A percentile compares a stretch with the other conserved stretches of the same genome.
Conservation (phyloP, 2,329 filamentous ascomycete genomes). For the Penicillium sp. region DNA sequence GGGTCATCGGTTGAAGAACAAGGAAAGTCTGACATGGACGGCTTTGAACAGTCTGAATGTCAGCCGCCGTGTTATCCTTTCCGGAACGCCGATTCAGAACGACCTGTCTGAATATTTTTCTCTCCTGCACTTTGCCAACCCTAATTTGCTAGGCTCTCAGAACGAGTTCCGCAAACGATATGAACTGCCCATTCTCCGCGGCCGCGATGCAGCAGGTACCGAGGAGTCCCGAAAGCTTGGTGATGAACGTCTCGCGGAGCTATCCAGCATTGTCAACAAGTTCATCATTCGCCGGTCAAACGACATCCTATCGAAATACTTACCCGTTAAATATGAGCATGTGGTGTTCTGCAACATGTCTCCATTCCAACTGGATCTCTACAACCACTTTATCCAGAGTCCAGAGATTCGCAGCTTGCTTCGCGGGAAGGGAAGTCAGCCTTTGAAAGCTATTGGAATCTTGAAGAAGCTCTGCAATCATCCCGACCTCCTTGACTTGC, state of each 20-base stretch:
- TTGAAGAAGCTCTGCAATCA: conserved; percentile 99
- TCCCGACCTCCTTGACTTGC: conserved; percentile 82
- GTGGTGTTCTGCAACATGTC: conserved; percentile 97
- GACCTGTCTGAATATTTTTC: conserved; percentile 98
- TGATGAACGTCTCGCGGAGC: conserved; percentile 75
- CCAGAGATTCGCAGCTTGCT: conserved; percentile 91
- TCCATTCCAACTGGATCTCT: conserved; percentile 87
- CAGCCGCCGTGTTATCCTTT: conserved; percentile 85
- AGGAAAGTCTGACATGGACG: conserved; percentile 90
- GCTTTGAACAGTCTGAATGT: conserved; percentile 90
- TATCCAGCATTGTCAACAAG: conserved; percentile 86
- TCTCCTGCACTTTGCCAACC: conserved; percentile 93
- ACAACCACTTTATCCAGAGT: conserved; percentile 96
- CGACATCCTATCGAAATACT: conserved; percentile 95
- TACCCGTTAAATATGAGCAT: conserved; percentile 98
- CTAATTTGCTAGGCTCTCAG: conserved; percentile 81
- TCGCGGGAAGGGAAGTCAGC: conserved; percentile 90
- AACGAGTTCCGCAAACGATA: conserved; percentile 91
- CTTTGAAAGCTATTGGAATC: conserved; percentile 92
- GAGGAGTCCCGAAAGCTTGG: conserved; percentile 79
- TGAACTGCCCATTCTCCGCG: conserved; percentile 86
- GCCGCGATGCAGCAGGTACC: conserved; percentile 84
- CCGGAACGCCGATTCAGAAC: conserved; percentile 96
- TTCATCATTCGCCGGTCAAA: conserved; percentile 98
- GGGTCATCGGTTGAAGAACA: conserved; percentile 94